Base-by-base conservation (phyloP, 2,329 filamentous ascomycete genomes). In the Camptophora hylomeconis region DNA sequence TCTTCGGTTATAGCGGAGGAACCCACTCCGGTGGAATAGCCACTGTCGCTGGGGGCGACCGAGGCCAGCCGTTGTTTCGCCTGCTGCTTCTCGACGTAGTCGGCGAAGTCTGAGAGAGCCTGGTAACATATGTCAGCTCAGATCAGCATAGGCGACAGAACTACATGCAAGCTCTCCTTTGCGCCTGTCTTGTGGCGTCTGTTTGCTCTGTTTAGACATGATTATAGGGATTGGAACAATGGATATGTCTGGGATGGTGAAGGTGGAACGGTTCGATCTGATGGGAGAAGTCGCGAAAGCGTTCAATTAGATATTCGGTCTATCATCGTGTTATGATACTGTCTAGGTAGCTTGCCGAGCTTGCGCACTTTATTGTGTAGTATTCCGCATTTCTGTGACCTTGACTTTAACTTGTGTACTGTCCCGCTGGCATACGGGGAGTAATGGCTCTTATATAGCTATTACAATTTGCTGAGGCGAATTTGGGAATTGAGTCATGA, bases 21-120 rank as follows among this genome's bases (percentile, higher is more conserved):
- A 24, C 43, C 50, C 18, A 9, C 24, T 2, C 46, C 46, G 4
- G 52, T 60, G 17, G 51, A 52, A 33, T 58, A 54, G 18, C 52
- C 53, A 40, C 51, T 60, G 33, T 60, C 54, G 39, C 52, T 56
- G 7, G 54, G 51, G 8, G 52, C 46, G 7, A 51, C 40, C 8
- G 50, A 47, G 10, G 42, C 38, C 17, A 52, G 41, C 31, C 52
- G 47, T 10, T 59, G 52, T 21, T 54, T 51, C 14, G 75, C 75
- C 55, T 95, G 89, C 53, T 95, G 86, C 52, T 84, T 80, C 55
- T 95, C 84, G 41, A 94, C 89, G 48, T 94, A 95, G 48, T 98
- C 89, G 54, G 86, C 84, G 52, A 98, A 98, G 46, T 95, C 89
- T 61, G 80, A 89, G 32, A 98, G 68, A 8, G 87, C 86, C 71